Evolutionary conservation across 306 rosid genomes (phyloP), one percentile per base, ranked within the genome.

Genomic region (Corylus avellana): DNA sequence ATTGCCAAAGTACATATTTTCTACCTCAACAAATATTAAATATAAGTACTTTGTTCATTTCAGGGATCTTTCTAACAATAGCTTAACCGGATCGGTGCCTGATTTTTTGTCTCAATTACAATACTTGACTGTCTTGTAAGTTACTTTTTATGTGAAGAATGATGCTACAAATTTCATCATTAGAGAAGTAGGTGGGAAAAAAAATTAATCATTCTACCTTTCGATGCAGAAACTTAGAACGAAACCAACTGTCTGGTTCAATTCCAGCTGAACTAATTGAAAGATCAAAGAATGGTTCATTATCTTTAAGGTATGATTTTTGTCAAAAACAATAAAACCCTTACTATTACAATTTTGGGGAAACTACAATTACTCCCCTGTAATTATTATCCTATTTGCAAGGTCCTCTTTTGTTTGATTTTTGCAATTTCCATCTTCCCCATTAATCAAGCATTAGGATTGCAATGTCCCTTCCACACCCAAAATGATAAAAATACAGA

Each of bases 41-140:
- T 59, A 75, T 57, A 67, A 64, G 58, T 11, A 14, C 12, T 27
- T 35, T 66, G 3, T 56, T 62, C 5, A 53, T 88, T 72, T 74
- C 77, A 90, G 92, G 86, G 94, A 88, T 86, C 79, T 90, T 67
- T 90, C 94, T 35, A 82, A 89, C 83, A 89, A 89, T 54, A 73
- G 62, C 81, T 86, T 89, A 72, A 69, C 78, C 0, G 89, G 93
- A 39, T 9, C 62, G 25, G 51, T 89, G 8, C 91, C 89, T 42
- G 81, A 61, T 37, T 81, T 87, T 53, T 61, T 87, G 29, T 49
- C 82, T 12, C 44, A 85, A 48, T 39, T 89, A 58, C 68, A n/a
- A 54, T 57, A 76, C 10, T 74, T 86, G 11, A 46, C 61, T 75
- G 78, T 83, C 74, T 73, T 89, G 92, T 89, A 83, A 83, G 92